These are phyloP conservation scores for Blepharisma stoltei DNA, from an alignment of 73 alveolate genomes.

Conservation along the genomic window DNA sequence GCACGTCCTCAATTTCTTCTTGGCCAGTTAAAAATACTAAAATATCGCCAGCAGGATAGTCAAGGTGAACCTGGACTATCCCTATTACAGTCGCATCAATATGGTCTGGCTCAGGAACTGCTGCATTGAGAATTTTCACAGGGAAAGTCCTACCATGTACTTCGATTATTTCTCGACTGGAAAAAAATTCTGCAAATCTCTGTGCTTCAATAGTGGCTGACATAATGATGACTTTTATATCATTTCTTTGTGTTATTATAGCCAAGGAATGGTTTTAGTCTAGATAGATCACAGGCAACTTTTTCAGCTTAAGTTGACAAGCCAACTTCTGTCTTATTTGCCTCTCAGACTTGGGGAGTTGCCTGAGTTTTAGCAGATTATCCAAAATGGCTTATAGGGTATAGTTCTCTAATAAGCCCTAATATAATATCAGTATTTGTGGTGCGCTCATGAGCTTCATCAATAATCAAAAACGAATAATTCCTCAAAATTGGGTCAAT, in stretches of 20 bases:
- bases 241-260: conserved; percentile 72
- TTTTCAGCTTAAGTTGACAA: too few relatives aligned
- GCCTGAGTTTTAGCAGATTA: conserved; percentile 48
- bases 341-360: too few relatives aligned
- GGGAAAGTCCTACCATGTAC: conserved; percentile 76
- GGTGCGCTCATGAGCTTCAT: conserved; percentile 96
- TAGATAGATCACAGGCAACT: too few relatives aligned
- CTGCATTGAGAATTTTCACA: conserved; percentile 55
- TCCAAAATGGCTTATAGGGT: too few relatives aligned
- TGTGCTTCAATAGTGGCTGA: conserved; percentile 82
- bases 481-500: conserved; percentile 62
- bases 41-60: conserved; percentile 92
- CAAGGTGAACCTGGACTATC: conserved; percentile 62
- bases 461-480: conserved; percentile 77
- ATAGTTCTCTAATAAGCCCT: conserved; percentile 71
- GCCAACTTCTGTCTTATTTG: too few relatives aligned
- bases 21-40: conserved; percentile 90
- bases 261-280: too few relatives aligned
- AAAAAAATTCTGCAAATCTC: conserved; percentile 63
- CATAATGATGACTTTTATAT: conserved; percentile 75
- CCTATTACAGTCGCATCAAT: conserved; percentile 64
- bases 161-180: conserved; percentile 60
- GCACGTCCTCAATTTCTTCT: conserved; percentile 95
- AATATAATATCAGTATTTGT: conserved; percentile 80
- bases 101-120: conserved; percentile 45